Evolutionary conservation across 164 flowering plant species (phyloP), one percentile per base, ranked within the genome.

Genomic region (Aristolochia contorta): DNA sequence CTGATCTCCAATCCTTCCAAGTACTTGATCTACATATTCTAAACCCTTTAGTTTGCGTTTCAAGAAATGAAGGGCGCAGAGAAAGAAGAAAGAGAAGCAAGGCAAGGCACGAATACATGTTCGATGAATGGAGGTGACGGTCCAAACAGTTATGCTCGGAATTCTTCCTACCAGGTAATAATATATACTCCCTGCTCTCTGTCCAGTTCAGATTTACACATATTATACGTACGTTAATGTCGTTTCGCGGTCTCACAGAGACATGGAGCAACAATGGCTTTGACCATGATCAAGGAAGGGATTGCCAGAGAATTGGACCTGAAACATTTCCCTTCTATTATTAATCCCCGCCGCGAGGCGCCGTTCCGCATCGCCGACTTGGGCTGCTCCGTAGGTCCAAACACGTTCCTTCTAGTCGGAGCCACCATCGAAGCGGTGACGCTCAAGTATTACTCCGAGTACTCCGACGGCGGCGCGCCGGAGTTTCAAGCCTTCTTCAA

Each of bases 301-400:
- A 30, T 55, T 18, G 15, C 57, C 57, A 24, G 23, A 12, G 33
- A 57, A 10, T 15, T n/a, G 13, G 20, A 13, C 45, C 16, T 6
- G 12, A 32, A 57, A 9, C 23, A 50, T 9, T 23, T 22, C 22
- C 18, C 57, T 1, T 27, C 30, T 5, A 27, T n/a, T n/a, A n/a
- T n/a, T n/a, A 27, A 27, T 54, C 33, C 15, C n/a, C n/a, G n/a
- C n/a, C 12, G 30, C 18, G 12, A 32, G n/a, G n/a, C n/a, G 53
- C 6, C 37, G 12, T 51, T 63, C 13, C 53, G 54, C 0, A 56
- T 63, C 22, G 68, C 63, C 2, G 71, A 69, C 23, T 49, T 69
- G 6, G 72, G 75, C n/a, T 72, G 75, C 52, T 68, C 75, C 25
- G 48, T 57, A 4, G 72, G 72, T 16, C 69, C 61, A 19, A 72